Percentiles rank a stretch among this genome's conserved stretches.
These are phyloP conservation scores for Nitzschia putrida DNA, from an alignment of 108 stramenopile species.

Conservation along the genomic window DNA sequence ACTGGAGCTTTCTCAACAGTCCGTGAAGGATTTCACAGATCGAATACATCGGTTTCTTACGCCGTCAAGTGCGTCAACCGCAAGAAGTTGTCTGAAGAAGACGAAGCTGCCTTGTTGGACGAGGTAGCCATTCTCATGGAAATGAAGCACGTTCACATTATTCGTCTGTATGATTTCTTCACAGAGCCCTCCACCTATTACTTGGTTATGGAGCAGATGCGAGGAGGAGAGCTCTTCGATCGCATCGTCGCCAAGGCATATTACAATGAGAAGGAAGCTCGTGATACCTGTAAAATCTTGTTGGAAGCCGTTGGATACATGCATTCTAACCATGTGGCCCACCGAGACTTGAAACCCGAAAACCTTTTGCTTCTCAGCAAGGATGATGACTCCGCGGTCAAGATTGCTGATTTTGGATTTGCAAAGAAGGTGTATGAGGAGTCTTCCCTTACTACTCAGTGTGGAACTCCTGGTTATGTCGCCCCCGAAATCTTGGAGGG, in stretches of 20 bases:
- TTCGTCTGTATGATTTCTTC: constrained; percentile 90
- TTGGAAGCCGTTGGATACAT: constrained; percentile 82
- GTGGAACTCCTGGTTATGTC: constrained; percentile 96
- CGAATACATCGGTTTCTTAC: constrained; percentile 42
- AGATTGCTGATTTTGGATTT: constrained; percentile 98
- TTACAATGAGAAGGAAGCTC: constrained; percentile 94
- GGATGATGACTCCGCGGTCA: constrained; percentile 86
- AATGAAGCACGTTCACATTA: constrained; percentile 81
- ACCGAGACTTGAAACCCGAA: constrained; percentile 93
- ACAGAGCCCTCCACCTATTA: constrained; percentile 79
- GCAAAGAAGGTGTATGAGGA: constrained; percentile 78
- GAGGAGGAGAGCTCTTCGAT: constrained; percentile 97
- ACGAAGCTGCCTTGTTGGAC: constrained; percentile 78
- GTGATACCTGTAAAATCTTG: constrained; percentile 72
- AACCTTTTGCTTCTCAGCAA: constrained; percentile 85
- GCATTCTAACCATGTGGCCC: constrained; percentile 82
- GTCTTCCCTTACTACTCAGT: constrained; percentile 80
- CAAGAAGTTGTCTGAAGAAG: constrained; percentile 72
- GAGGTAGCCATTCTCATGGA: constrained; percentile 81
- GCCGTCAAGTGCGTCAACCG: constrained; percentile 82
- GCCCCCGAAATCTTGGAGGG: constrained; percentile 94
- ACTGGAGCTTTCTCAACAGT: constrained; percentile 87
- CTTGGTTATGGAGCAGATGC: constrained; percentile 89
- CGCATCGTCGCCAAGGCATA: constrained; percentile 89
- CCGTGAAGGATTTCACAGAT: constrained; percentile 60